Evolutionary conservation across 1,139 yeast genomes (phyloP), one percentile per base, ranked within the genome.

Genomic region (Diutina sp.): DNA sequence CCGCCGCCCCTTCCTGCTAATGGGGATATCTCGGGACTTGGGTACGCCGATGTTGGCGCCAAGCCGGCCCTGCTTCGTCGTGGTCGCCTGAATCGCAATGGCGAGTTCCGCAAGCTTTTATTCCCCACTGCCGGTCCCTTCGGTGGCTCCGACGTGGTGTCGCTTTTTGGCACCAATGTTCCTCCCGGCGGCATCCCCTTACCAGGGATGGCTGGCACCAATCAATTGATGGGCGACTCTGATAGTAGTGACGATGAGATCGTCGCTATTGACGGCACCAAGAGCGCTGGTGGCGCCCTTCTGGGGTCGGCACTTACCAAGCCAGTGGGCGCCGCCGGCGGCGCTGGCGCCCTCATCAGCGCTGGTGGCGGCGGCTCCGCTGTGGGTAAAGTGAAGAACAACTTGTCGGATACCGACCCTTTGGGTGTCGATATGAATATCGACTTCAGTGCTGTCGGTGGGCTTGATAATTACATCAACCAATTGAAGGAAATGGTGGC

Each of bases 61-160:
- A 80, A 76, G 62, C 75, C 73, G 54, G 51, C 35, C 9, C n/a
- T n/a, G 35, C 51, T 28, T 14, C 51, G 51, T 28, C 51, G 51
- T 3, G 21, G 12, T 14, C 51, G 51, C n/a, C 12, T 30, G 38
- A 47, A 25, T 6, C 25, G 28, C 7, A 12, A 21, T 9, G 51
- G 38, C 14, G 78, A 79, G 46, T 73, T 72, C 60, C 68, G 87
- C 55, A 78, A 87, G 64, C 78, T 93, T 51, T 71, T 90, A 54
- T 89, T 86, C 64, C 96, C 97, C n/a, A 90, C 96, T 0, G 89
- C 90, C n/a, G 97, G 98, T 0, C 96, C 98, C 2, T 93, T 93
- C 73, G 97, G 97, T 32, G 98, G 98, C 38, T 85, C 90, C 61
- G 96, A 90, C 66, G 89, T 86, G 1, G 77, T 84, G 2, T 84